A percentile compares a stretch with the other conserved stretches of the same genome.
phyloP scores from a whole-genome alignment of 148 eudicot genomes.

The Fagopyrum tataricum region DNA sequence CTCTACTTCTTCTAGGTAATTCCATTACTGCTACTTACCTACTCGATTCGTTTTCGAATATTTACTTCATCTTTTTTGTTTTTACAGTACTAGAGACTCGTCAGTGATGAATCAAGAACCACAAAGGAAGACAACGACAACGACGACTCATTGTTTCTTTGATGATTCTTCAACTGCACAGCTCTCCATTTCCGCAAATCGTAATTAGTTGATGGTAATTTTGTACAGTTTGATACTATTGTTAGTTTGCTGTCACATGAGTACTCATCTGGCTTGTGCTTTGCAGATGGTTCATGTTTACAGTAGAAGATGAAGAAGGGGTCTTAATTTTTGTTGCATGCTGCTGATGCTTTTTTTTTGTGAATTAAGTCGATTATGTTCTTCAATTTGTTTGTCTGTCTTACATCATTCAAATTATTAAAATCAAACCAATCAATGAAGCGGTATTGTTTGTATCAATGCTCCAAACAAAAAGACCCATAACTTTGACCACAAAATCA shows the following conservation, averaged over 20 bases:
- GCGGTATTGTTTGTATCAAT: no score
- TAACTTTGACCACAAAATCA: no score
- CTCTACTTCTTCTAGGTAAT: background rate
- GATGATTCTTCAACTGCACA: conserved; percentile 44
- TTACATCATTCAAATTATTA: no score
- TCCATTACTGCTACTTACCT: conserved; percentile 13
- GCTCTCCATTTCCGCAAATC: conserved; percentile 25
- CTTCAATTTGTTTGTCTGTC: no score
- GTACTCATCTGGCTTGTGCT: background rate
- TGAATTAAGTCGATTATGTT: no score
- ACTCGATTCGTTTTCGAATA: no score
- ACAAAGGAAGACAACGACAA: conserved; percentile 17
- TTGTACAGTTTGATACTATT: background rate
- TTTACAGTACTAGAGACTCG: no score
- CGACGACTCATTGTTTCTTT: conserved; percentile 39
- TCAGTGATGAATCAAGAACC: conserved; percentile 13
- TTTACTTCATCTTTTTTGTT: no score
- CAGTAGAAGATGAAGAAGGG: background rate
- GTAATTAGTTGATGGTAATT: conserved; percentile 19
- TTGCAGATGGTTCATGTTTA: conserved; percentile 18
- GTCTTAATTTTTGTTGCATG: no score
- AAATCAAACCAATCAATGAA: no score
- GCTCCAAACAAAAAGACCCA: no score
- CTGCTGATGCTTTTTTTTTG: no score
- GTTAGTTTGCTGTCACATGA: background rate